These are phyloP conservation scores for Stachybotrys chlorohalonatus DNA, from an alignment of 2,329 filamentous ascomycete genomes.

Conservation along the genomic window DNA sequence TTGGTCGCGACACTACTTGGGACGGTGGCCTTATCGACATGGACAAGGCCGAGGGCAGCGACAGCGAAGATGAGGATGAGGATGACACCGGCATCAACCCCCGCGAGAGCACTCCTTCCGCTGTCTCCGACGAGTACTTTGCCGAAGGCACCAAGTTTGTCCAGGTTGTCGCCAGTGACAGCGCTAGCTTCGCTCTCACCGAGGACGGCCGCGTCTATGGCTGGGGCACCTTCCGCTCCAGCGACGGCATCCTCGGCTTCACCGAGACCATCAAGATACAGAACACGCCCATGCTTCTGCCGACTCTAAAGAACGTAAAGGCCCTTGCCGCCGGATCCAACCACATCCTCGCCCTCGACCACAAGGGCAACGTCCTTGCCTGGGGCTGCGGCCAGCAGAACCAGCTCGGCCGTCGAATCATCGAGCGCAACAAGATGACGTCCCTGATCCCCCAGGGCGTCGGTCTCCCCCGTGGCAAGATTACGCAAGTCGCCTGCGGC, in stretches of 20 bases:
- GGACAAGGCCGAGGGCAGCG: slow-evolving; percentile 43
- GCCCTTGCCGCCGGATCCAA: slow-evolving; percentile 59
- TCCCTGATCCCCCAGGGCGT: slow-evolving; percentile 52
- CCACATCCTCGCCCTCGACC: slow-evolving; percentile 60
- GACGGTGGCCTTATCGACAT: slow-evolving; percentile 53
- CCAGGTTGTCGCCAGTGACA: slow-evolving; percentile 65
- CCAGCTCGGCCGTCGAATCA: slow-evolving; percentile 49
- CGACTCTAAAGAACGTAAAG: slow-evolving; percentile 56
- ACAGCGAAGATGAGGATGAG: slow-evolving; percentile 46
- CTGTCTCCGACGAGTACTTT: slow-evolving; percentile 50
- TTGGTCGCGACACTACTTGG: slow-evolving; percentile 66
- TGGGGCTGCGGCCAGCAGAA: slow-evolving; percentile 67
- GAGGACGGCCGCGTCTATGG: slow-evolving; percentile 69
- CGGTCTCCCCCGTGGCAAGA: slow-evolving; percentile 47
- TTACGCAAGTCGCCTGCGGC: slow-evolving; percentile 49
- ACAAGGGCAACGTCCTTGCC: slow-evolving; percentile 54
- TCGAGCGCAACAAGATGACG: slow-evolving; percentile 54
- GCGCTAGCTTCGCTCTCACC: slow-evolving; percentile 67
- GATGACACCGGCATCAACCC: slow-evolving; percentile 61
- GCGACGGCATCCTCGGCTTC: slow-evolving; percentile 58
- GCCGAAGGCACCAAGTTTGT: slow-evolving; percentile 50
- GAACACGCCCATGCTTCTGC: slow-evolving; percentile 42
- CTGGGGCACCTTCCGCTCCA: slow-evolving; percentile 71
- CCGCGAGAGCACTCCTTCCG: slow-evolving; percentile 57
- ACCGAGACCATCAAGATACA: slow-evolving; percentile 42